Conservation (phyloP, 208 protist species). For the Phytomonas francai region DNA sequence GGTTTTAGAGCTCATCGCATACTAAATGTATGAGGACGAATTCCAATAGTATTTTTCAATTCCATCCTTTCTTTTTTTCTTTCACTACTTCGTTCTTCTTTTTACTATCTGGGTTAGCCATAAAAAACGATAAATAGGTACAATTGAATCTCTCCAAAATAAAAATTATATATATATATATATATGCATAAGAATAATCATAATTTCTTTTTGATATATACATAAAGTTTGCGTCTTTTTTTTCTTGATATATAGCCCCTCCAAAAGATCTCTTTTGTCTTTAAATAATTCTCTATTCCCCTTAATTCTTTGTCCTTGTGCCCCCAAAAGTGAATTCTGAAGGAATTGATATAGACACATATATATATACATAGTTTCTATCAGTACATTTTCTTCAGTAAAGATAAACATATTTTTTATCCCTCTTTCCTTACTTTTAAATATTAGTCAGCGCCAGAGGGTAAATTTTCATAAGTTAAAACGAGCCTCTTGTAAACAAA, state of each 20-base stretch:
- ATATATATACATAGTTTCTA: background rate
- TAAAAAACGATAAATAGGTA: slow-evolving; percentile 4
- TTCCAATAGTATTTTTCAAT: no score
- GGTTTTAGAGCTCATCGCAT: no score
- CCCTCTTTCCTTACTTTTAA: no score
- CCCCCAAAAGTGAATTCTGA: background rate
- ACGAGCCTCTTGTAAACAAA: no score
- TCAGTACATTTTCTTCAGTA: no score
- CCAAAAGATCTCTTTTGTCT: background rate
- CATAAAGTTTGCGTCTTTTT: slow-evolving; percentile 10
- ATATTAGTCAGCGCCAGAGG: no score
- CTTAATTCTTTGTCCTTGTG: background rate
- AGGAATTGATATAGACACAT: background rate
- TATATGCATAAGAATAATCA: slow-evolving; percentile 5
- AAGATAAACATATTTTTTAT: no score
- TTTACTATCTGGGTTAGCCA: background rate
- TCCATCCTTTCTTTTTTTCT: no score
- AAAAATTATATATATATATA: slow-evolving; percentile 12
- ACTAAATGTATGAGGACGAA: no score
- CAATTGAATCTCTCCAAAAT: background rate
- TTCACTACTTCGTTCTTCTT: background rate
- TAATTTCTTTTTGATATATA: slow-evolving; percentile 6
- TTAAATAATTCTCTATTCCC: slow-evolving; percentile 2
- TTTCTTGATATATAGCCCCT: slow-evolving; percentile 4
- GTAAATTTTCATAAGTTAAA: no score